Conservation (phyloP, 148 eudicot genomes). For the Cornus kousa region DNA sequence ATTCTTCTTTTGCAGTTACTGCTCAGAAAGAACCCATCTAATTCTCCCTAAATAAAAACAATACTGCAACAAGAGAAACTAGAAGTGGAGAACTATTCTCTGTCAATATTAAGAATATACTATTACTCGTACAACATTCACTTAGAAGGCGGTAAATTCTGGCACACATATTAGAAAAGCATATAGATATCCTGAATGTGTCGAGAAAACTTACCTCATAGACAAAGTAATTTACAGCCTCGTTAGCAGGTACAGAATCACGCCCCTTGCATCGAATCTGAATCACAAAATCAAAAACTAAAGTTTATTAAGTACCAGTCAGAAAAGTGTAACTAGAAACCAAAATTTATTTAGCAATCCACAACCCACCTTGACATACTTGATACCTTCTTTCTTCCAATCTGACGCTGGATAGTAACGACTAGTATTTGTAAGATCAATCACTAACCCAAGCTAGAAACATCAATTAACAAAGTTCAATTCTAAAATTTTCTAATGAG, state of each 20-base stretch:
- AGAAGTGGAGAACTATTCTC: background rate
- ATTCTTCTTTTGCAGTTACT: background rate
- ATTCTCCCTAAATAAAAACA: background rate
- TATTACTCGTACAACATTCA: background rate
- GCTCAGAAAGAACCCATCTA: background rate
- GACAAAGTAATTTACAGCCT: constrained; percentile 85
- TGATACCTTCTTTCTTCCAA: constrained; percentile 77
- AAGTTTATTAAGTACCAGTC: background rate
- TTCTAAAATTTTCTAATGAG: constrained; percentile 5
- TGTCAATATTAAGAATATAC: background rate
- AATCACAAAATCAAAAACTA: background rate
- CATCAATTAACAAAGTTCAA: constrained; percentile 13
- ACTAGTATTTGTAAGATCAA: constrained; percentile 95
- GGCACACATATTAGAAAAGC: background rate
- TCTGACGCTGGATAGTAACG: constrained; percentile 77
- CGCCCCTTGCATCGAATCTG: constrained; percentile 97
- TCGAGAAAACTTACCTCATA: constrained; percentile 55
- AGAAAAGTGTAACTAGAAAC: background rate
- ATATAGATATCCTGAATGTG: background rate
- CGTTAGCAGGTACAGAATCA: constrained; percentile 93
- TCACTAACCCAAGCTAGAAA: constrained; percentile 90
- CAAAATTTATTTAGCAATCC: constrained; percentile 1
- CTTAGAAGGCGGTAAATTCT: background rate
- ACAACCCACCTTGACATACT: constrained; percentile 76
- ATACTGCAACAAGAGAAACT: background rate